Evolutionary conservation across 305 asterid species (phyloP).

Genomic region (Andrographis paniculata): DNA sequence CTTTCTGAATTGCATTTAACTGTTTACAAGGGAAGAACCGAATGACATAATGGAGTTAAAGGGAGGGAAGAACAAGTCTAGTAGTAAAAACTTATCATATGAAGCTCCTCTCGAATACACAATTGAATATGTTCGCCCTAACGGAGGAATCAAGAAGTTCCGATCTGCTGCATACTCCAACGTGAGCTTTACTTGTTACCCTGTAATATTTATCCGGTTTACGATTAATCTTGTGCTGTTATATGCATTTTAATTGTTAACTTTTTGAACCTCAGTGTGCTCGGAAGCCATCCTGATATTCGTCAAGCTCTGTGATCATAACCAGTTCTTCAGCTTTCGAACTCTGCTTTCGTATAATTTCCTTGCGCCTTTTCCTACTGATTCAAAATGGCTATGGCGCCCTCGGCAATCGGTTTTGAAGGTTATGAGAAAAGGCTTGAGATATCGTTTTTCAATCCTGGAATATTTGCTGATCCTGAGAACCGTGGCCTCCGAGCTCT

Average conservation of each 20-base stretch:
- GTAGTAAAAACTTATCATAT: conserved; percentile 27
- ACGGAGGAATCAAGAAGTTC: conserved; percentile 39
- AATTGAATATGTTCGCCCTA: conserved; percentile 47
- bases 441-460: conserved; percentile 28
- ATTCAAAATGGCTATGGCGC: conserved; percentile 21
- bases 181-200: conserved; percentile 12
- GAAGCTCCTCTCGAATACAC: conserved; percentile 41
- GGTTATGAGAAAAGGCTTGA: no score
- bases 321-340: neutral
- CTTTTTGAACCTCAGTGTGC: conserved; percentile 27
- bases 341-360: neutral
- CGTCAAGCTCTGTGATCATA: neutral
- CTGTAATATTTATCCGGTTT: conserved; percentile 21
- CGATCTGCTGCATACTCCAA: conserved; percentile 45
- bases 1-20: neutral
- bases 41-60: conserved; percentile 43
- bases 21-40: conserved; percentile 14
- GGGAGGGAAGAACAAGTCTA: conserved; percentile 35
- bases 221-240: conserved; percentile 25
- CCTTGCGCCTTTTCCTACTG: conserved; percentile 8
- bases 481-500: conserved; percentile 29
- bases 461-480: conserved; percentile 22
- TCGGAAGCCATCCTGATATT: conserved; percentile 42
- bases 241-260: neutral
- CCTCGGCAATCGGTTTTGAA: conserved; percentile 40